These are phyloP conservation scores for Trametes meyenii DNA, from an alignment of 768 basidiomycete genomes.

Conservation along the genomic window DNA sequence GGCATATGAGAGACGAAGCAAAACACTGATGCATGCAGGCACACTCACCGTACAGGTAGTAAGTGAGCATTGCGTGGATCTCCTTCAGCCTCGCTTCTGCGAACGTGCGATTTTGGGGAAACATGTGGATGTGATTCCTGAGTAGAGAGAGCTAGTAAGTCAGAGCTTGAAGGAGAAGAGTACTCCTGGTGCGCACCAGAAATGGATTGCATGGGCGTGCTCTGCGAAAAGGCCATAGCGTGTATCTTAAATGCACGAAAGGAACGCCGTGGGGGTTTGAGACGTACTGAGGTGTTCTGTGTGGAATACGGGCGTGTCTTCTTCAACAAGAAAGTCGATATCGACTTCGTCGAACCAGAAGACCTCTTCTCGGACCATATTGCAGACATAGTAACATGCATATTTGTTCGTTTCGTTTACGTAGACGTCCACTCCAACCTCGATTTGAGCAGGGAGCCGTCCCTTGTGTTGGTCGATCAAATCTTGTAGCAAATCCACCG, in stretches of 20 bases:
- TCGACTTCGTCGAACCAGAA: background rate
- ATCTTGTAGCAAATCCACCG: background rate
- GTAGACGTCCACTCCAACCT: background rate
- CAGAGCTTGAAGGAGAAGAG: too few species aligned
- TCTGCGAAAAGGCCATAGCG: background rate
- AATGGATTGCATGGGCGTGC: background rate
- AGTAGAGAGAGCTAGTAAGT: background rate
- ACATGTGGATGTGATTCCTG: slow-evolving; percentile 29
- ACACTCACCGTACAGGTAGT: slow-evolving; percentile 20
- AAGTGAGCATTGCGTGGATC: slow-evolving; percentile 11
- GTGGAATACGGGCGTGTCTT: background rate
- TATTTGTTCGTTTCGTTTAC: background rate
- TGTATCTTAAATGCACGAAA: background rate
- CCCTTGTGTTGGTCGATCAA: background rate
- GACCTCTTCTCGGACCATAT: background rate
- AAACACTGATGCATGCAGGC: background rate
- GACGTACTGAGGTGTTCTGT: slow-evolving; percentile 14
- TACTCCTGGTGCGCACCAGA: background rate
- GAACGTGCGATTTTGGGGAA: slow-evolving; percentile 21
- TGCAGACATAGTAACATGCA: slow-evolving; percentile 13
- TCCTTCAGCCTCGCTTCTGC: slow-evolving; percentile 4
- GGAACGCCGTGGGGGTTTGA: background rate
- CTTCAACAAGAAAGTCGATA: background rate
- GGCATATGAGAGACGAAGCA: background rate
- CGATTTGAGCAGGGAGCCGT: background rate